A percentile compares a stretch with the other conserved stretches of the same genome.
phyloP scores from a whole-genome alignment of 257 asterid genomes.

The Solanum commersonii region DNA sequence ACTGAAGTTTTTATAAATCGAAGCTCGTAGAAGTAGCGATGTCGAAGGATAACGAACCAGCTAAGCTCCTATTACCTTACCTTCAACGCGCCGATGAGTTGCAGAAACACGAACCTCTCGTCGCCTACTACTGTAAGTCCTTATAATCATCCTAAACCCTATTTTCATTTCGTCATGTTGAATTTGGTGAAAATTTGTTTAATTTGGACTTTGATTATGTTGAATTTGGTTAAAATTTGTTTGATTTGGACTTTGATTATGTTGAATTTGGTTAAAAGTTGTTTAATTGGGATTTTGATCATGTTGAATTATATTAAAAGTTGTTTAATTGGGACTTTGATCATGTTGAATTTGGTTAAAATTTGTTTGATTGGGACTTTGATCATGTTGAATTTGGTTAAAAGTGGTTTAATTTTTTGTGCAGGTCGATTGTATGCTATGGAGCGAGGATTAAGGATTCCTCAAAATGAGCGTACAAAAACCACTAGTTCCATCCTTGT shows the following conservation, averaged over 20 bases:
- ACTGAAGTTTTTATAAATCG: neutral
- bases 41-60: slow-evolving; percentile 39
- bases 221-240: neutral
- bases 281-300: neutral
- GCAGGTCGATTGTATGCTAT: slow-evolving; percentile 94
- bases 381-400: neutral
- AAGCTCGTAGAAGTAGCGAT: neutral
- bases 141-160: neutral
- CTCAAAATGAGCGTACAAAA: slow-evolving; percentile 74
- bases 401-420: neutral
- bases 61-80: slow-evolving; percentile 28
- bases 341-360: neutral
- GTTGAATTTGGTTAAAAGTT: neutral
- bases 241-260: neutral
- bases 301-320: neutral
- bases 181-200: neutral
- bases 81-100: slow-evolving; percentile 46
- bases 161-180: neutral
- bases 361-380: neutral
- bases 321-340: neutral
- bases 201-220: neutral
- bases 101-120: slow-evolving; percentile 43
- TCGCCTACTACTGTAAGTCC: slow-evolving; percentile 33
- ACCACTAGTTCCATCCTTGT: slow-evolving; percentile 66
- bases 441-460: slow-evolving; percentile 91